Evolutionary conservation across 306 rosid species (phyloP).

Genomic region (Adenanthera pavonina): DNA sequence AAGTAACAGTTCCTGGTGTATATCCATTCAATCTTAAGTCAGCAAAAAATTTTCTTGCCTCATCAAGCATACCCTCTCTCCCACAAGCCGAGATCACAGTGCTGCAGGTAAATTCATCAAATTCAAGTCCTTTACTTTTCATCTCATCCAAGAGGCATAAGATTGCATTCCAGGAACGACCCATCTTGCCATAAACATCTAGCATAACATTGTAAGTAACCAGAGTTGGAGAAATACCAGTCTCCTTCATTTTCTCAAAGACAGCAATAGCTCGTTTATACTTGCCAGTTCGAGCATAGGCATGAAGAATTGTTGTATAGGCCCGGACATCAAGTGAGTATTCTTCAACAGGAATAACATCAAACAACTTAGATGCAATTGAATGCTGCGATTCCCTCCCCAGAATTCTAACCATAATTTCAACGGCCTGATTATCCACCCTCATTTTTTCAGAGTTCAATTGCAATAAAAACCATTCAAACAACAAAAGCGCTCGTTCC

Average conservation of each 20-base stretch:
- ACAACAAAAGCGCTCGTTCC: conserved; percentile 76
- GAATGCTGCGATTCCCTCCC: conserved; percentile 92
- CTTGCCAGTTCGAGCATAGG: conserved; percentile 78
- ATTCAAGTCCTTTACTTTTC: conserved; percentile 64
- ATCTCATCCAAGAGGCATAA: conserved; percentile 84
- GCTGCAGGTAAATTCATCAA: conserved; percentile 92
- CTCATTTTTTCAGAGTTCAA: conserved; percentile 54
- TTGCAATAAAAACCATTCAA: conserved; percentile 73
- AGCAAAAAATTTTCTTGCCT: conserved; percentile 79
- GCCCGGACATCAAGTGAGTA: conserved; percentile 83
- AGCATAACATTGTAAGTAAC: conserved; percentile 97
- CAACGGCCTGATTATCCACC: conserved; percentile 70
- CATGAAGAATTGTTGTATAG: conserved; percentile 77
- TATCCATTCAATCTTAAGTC: conserved; percentile 70
- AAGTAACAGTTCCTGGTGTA: conserved; percentile 83
- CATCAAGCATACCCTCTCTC: conserved; percentile 82
- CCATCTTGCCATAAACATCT: conserved; percentile 96
- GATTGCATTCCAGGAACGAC: conserved; percentile 82
- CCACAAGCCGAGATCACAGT: conserved; percentile 96
- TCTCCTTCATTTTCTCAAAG: conserved; percentile 73
- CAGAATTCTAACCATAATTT: conserved; percentile 74
- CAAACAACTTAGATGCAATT: conserved; percentile 78
- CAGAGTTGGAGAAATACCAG: conserved; percentile 80
- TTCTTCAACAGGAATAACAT: conserved; percentile 73
- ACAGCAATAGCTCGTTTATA: conserved; percentile 68